phyloP scores from a whole-genome alignment of 1,139 yeast species.

The Pichia sp. region DNA sequence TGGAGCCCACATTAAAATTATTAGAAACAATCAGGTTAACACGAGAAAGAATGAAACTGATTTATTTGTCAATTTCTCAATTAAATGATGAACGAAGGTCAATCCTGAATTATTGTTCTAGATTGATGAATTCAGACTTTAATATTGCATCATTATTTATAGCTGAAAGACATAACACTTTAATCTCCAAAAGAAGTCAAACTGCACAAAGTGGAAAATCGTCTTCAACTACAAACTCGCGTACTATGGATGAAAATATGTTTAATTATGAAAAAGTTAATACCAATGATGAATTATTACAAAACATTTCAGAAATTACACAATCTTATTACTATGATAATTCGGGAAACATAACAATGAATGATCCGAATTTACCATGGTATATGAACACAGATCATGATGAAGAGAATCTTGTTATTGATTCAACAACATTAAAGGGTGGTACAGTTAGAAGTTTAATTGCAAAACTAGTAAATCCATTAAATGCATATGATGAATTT shows the following conservation, averaged over 20 bases:
- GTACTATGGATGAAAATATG: not conserved
- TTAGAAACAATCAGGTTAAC: conserved; percentile 42
- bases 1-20: conserved; percentile 44
- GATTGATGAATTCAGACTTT: conserved; percentile 71
- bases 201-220: conserved; percentile 17
- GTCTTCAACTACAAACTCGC: not conserved
- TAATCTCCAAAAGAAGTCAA: conserved; percentile 27
- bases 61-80: conserved; percentile 45
- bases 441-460: conserved; percentile 79
- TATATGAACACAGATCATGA: conserved; percentile 65
- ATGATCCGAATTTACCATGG: conserved; percentile 72
- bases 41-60: conserved; percentile 37
- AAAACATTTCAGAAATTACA: not conserved
- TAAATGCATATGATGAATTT: conserved; percentile 49
- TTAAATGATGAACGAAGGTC: conserved; percentile 66
- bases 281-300: not conserved
- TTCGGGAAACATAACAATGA: conserved; percentile 16
- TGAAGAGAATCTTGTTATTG: conserved; percentile 66
- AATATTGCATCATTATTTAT: conserved; percentile 51
- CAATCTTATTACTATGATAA: conserved; percentile 11
- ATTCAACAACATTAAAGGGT: conserved; percentile 74
- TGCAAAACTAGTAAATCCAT: conserved; percentile 80
- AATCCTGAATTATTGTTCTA: conserved; percentile 62
- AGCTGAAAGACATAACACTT: conserved; percentile 56
- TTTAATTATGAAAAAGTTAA: not conserved